Percentiles rank a stretch among this genome's conserved stretches.
Conservation (phyloP, 371 early-diverging fungal genomes). For the Mortierella sp. region DNA sequence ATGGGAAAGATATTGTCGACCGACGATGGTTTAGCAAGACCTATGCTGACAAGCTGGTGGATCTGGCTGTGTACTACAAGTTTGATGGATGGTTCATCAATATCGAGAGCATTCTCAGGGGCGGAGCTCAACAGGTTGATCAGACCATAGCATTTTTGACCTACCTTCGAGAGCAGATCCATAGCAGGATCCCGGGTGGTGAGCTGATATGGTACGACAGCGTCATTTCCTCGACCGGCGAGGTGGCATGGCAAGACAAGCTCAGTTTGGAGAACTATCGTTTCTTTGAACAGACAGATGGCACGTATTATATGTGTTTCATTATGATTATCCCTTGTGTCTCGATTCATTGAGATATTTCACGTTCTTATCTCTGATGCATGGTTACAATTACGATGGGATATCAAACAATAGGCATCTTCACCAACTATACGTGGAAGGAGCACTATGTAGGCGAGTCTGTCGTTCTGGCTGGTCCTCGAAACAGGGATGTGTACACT, state of each 20-base stretch:
- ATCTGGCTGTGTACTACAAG: constrained; percentile 66
- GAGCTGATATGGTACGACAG: constrained; percentile 65
- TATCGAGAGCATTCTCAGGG: constrained; percentile 65
- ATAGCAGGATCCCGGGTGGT: constrained; percentile 60
- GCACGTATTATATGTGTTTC: constrained; percentile 38
- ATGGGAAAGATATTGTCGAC: constrained; percentile 33
- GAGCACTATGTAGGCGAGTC: constrained; percentile 54
- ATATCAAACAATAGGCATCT: too few species aligned
- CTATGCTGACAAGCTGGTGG: constrained; percentile 72
- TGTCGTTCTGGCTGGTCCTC: constrained; percentile 43
- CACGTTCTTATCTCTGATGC: too few species aligned
- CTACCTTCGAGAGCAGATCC: constrained; percentile 61
- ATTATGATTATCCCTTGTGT: too few species aligned
- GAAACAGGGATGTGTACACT: constrained; percentile 63
- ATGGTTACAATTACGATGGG: too few species aligned
- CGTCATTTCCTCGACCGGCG: constrained; percentile 37
- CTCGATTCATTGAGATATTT: too few species aligned
- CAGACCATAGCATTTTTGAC: constrained; percentile 56
- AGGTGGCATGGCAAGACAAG: constrained; percentile 69
- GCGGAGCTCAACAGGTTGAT: constrained; percentile 42
- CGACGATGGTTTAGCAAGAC: constrained; percentile 45
- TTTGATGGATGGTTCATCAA: constrained; percentile 81
- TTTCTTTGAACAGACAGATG: constrained; percentile 66
- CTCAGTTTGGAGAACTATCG: constrained; percentile 58
- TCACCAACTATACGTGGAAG: constrained; percentile 76